Evolutionary conservation across 192 early-diverging fungal genomes (phyloP).

Genomic region (Phlyctochytrium planicorne): DNA sequence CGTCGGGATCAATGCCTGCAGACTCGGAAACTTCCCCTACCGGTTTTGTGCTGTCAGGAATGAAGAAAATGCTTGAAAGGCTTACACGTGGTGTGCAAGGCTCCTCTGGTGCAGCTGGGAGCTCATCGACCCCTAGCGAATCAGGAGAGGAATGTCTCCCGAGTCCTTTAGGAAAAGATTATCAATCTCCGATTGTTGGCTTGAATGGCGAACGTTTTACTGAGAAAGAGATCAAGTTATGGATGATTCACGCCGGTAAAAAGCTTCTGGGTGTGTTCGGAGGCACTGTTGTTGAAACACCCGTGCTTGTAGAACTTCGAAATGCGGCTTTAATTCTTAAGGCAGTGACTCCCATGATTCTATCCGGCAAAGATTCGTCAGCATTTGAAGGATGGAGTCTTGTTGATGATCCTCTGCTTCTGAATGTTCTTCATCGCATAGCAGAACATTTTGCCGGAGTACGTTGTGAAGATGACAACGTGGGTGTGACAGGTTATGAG

Average conservation of each 20-base stretch:
- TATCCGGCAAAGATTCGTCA: too few species aligned
- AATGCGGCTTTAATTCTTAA: background rate
- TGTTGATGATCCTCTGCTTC: constrained; percentile 5
- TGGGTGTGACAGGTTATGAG: constrained; percentile 74
- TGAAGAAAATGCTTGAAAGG: constrained; percentile 34
- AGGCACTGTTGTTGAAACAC: background rate
- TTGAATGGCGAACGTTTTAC: constrained; percentile 32
- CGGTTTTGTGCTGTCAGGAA: constrained; percentile 21
- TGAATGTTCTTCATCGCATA: constrained; percentile 18
- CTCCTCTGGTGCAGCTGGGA: too few species aligned
- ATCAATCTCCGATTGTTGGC: constrained; percentile 12
- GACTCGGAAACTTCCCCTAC: too few species aligned
- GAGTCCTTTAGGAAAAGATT: background rate
- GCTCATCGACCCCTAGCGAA: too few species aligned
- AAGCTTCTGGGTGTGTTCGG: constrained; percentile 2
- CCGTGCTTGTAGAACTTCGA: background rate
- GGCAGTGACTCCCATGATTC: too few species aligned
- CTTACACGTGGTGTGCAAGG: constrained; percentile 15
- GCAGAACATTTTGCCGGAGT: constrained; percentile 36
- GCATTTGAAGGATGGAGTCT: background rate
- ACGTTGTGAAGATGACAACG: background rate
- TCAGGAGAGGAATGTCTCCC: too few species aligned
- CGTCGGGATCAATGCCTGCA: too few species aligned
- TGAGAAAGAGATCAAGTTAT: constrained; percentile 26
- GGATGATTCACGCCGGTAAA: constrained; percentile 22